Evolutionary conservation across 1,284 basidiomycete genomes (phyloP).

Genomic region (Irpex lacteus): DNA sequence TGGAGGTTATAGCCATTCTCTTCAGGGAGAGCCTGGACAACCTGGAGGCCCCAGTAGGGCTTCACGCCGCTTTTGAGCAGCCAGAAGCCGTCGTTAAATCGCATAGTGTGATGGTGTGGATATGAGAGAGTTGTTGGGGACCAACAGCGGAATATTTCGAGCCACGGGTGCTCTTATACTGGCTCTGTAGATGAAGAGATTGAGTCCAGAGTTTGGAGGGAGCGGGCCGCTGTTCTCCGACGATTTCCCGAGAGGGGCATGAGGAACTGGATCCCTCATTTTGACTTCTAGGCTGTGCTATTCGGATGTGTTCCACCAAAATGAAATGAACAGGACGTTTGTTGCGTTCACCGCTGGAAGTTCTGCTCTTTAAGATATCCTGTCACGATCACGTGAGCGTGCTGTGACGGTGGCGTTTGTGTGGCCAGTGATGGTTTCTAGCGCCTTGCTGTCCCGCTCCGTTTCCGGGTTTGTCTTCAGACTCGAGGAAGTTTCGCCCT

Average conservation of each 20-base stretch:
- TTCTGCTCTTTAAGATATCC: neutral
- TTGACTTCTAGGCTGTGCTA: too few relatives aligned
- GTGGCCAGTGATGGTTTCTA: neutral
- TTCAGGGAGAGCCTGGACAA: constrained; percentile 42
- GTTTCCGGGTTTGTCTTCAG: neutral
- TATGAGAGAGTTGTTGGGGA: neutral
- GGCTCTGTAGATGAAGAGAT: neutral
- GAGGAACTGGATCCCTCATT: neutral
- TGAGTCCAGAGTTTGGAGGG: neutral
- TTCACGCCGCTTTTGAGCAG: constrained; percentile 64
- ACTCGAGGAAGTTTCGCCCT: too few relatives aligned
- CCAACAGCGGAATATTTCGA: neutral
- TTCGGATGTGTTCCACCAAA: too few relatives aligned
- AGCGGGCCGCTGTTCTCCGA: constrained; percentile 13
- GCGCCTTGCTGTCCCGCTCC: neutral
- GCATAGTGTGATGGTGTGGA: constrained; percentile 20
- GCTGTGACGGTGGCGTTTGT: neutral
- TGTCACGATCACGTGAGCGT: neutral
- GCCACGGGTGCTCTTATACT: constrained; percentile 1
- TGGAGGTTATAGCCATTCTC: constrained; percentile 52
- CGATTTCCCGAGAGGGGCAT: constrained; percentile 6
- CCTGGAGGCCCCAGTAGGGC: constrained; percentile 54
- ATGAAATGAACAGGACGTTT: too few relatives aligned
- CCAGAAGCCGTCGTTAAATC: constrained; percentile 65
- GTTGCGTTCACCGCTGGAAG: too few relatives aligned